Evolutionary conservation across 176 grass and related monocot species (phyloP).

Genomic region (Oryza australiensis): DNA sequence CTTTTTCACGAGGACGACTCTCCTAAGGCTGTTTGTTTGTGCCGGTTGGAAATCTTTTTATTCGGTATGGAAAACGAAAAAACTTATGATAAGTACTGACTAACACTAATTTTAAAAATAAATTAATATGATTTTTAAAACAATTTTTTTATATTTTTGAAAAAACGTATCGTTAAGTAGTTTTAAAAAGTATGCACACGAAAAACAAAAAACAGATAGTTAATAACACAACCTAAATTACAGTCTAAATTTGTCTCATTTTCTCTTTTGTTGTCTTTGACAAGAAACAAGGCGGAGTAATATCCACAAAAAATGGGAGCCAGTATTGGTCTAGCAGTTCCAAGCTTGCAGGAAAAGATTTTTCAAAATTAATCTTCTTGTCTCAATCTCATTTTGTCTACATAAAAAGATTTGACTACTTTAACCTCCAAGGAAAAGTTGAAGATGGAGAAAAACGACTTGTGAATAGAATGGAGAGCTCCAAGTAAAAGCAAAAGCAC

Average conservation of each 20-base stretch:
- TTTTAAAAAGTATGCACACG: too few relatives aligned
- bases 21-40: too few relatives aligned
- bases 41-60: too few relatives aligned
- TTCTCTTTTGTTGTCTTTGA: neutral
- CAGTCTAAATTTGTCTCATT: neutral
- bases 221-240: too few relatives aligned
- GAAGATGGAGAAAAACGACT: neutral
- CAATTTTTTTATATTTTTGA: too few relatives aligned
- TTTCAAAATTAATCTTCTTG: neutral
- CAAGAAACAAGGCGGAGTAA: neutral
- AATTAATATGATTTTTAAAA: too few relatives aligned
- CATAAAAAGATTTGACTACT: neutral
- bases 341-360: neutral
- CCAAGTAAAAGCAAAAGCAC: slow-evolving; percentile 27
- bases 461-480: neutral
- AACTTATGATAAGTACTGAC: too few relatives aligned
- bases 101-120: too few relatives aligned
- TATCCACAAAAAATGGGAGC: neutral
- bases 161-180: too few relatives aligned
- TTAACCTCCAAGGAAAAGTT: neutral
- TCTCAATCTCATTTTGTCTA: neutral
- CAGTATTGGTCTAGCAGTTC: neutral
- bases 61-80: too few relatives aligned
- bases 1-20: neutral
- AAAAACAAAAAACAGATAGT: too few relatives aligned